A percentile compares a stretch with the other conserved stretches of the same genome.
These are phyloP conservation scores for Seiridium unicorne DNA, from an alignment of 2,329 filamentous ascomycete species.

Conservation along the genomic window DNA sequence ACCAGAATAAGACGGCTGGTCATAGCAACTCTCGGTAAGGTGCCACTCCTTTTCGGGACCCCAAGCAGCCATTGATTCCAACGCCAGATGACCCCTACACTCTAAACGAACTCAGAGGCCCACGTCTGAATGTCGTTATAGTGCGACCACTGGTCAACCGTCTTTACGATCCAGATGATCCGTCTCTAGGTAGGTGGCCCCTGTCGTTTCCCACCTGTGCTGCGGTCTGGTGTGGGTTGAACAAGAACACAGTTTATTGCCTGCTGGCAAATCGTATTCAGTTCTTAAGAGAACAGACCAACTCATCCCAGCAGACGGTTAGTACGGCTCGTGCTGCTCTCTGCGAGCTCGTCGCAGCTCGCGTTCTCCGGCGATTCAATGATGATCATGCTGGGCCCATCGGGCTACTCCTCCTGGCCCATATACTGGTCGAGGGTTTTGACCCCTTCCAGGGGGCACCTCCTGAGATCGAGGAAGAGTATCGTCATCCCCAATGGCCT, in stretches of 20 bases:
- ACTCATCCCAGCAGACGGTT: slow-evolving; percentile 66
- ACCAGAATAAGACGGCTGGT: slow-evolving; percentile 21
- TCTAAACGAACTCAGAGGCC: slow-evolving; percentile 63
- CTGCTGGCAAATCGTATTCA: slow-evolving; percentile 69
- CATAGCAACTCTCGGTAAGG: slow-evolving; percentile 21
- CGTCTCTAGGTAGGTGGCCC: slow-evolving; percentile 52
- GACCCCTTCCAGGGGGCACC: slow-evolving; percentile 72
- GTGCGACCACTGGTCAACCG: slow-evolving; percentile 69
- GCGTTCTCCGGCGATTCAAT: slow-evolving; percentile 65
- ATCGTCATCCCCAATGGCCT: slow-evolving; percentile 38
- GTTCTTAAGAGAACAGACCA: slow-evolving; percentile 65
- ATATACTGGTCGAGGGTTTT: slow-evolving; percentile 69
- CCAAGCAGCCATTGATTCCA: background rate
- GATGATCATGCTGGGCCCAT: slow-evolving; percentile 63
- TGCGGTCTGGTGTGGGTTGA: background rate
- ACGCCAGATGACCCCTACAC: slow-evolving; percentile 40
- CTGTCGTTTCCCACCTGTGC: background rate
- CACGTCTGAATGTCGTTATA: slow-evolving; percentile 64
- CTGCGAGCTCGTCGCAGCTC: slow-evolving; percentile 67
- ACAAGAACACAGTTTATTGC: slow-evolving; percentile 59
- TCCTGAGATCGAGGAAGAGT: slow-evolving; percentile 50
- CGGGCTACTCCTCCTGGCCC: slow-evolving; percentile 64
- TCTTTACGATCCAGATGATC: slow-evolving; percentile 63
- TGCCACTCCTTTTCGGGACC: background rate
- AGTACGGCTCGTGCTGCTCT: slow-evolving; percentile 66